These are phyloP conservation scores for Catunica adiposa DNA, from an alignment of 2,329 filamentous ascomycete genomes.

Conservation along the genomic window DNA sequence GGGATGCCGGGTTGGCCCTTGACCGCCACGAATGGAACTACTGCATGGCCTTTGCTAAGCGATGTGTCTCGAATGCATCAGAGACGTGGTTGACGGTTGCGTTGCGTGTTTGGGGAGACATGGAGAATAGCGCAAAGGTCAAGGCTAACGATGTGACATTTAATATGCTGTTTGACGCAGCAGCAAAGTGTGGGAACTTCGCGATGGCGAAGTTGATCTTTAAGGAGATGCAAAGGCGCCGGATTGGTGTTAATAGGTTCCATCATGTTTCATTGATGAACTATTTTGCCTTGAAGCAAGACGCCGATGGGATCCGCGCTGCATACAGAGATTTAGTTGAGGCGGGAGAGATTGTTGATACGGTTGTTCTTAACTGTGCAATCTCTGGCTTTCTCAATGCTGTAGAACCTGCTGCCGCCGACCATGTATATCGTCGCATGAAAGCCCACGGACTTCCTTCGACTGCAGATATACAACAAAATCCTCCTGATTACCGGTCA, in stretches of 20 bases:
- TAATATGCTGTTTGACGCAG: conserved; percentile 80
- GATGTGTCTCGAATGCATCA: conserved; percentile 37
- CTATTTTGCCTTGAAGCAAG: conserved; percentile 59
- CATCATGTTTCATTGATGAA: conserved; percentile 71
- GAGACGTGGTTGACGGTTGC: conserved; percentile 28
- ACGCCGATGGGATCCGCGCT: conserved; percentile 56
- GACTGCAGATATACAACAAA: conserved; percentile 16
- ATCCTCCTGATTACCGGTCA: conserved; percentile 28
- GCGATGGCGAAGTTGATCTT: conserved; percentile 70
- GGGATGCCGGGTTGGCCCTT: conserved; percentile 53
- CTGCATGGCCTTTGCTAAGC: conserved; percentile 63
- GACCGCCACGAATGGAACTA: conserved; percentile 61
- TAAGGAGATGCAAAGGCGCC: conserved; percentile 58
- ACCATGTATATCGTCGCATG: conserved; percentile 74
- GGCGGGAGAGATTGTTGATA: conserved; percentile 75
- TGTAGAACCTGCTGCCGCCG: conserved; percentile 59
- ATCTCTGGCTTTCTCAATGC: conserved; percentile 62
- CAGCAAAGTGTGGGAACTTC: conserved; percentile 73
- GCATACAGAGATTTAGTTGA: conserved; percentile 74
- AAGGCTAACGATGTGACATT: conserved; percentile 65
- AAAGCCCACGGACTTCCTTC: conserved; percentile 36
- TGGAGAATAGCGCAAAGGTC: conserved; percentile 58
- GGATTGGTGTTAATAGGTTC: conserved; percentile 55
- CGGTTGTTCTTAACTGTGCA: conserved; percentile 70
- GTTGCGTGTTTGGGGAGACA: conserved; percentile 69